phyloP scores from a whole-genome alignment of 2,329 filamentous ascomycete species.

The Nemania serpens region DNA sequence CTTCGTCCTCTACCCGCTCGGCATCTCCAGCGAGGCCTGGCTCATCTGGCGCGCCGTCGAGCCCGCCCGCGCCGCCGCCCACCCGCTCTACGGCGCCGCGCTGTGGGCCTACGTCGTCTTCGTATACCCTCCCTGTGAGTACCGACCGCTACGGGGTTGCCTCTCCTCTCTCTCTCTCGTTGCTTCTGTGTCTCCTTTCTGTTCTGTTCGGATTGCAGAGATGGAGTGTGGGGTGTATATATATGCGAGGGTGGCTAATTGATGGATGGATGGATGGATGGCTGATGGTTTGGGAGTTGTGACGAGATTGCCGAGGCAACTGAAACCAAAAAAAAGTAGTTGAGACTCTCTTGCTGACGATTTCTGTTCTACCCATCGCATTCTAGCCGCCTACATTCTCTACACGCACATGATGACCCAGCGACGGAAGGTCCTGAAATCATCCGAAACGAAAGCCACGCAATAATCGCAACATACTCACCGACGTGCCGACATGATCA shows the following conservation, averaged over 20 bases:
- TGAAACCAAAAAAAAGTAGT: no score
- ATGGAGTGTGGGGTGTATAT: background rate
- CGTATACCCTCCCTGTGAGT: slow-evolving; percentile 80
- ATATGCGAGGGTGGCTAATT: no score
- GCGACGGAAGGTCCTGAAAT: slow-evolving; percentile 76
- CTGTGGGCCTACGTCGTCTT: slow-evolving; percentile 75
- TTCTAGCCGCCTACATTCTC: slow-evolving; percentile 73
- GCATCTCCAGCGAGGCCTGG: slow-evolving; percentile 84
- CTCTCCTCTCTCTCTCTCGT: no score
- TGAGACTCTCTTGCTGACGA: slow-evolving; percentile 6
- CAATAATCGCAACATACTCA: slow-evolving; percentile 38
- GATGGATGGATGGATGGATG: no score
- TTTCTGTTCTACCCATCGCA: background rate
- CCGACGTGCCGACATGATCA: background rate
- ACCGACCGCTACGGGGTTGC: no score
- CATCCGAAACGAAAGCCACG: slow-evolving; percentile 55
- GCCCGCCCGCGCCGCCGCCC: slow-evolving; percentile 56
- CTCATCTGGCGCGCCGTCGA: slow-evolving; percentile 74
- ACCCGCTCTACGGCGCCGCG: slow-evolving; percentile 64
- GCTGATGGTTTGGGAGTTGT: background rate
- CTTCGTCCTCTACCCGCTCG: slow-evolving; percentile 88
- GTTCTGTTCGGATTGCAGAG: background rate
- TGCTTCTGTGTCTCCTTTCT: no score
- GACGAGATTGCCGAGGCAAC: no score
- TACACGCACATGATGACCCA: slow-evolving; percentile 97